A percentile compares a stretch with the other conserved stretches of the same genome.
phyloP scores from a whole-genome alignment of 169 alveolate species.

The Plasmodium inui region DNA sequence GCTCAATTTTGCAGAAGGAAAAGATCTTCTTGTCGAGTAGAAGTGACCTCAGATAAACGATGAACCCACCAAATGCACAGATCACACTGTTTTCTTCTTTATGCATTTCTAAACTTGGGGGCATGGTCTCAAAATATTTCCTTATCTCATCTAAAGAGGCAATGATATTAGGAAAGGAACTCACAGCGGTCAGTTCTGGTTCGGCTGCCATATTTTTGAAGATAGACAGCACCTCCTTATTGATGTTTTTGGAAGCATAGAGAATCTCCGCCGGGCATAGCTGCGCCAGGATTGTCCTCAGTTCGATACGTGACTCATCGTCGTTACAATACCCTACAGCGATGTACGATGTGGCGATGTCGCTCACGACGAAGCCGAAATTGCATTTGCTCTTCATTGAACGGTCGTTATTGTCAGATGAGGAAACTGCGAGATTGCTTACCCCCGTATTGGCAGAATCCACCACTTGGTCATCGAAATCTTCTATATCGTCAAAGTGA shows the following conservation, averaged over 20 bases:
- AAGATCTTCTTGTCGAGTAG: constrained; percentile 51
- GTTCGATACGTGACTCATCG: constrained; percentile 78
- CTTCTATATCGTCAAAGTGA: constrained; percentile 72
- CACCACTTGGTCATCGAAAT: neutral
- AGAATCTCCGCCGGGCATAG: constrained; percentile 89
- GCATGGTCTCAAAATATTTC: constrained; percentile 57
- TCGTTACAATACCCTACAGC: constrained; percentile 87
- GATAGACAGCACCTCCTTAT: constrained; percentile 53
- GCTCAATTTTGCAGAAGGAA: constrained; percentile 61
- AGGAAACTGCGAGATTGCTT: neutral
- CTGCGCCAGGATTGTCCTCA: constrained; percentile 86
- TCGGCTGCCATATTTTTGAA: constrained; percentile 76
- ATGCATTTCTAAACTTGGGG: constrained; percentile 30
- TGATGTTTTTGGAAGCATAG: constrained; percentile 77
- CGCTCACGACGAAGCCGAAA: constrained; percentile 90
- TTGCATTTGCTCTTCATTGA: constrained; percentile 59
- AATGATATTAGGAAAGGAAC: constrained; percentile 37
- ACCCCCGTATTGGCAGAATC: neutral
- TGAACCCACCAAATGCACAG: constrained; percentile 66
- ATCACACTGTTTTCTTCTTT: constrained; percentile 66
- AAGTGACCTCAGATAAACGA: constrained; percentile 32
- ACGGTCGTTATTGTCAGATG: neutral
- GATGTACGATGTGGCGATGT: constrained; percentile 87
- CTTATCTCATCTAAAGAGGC: constrained; percentile 49
- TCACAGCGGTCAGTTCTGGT: constrained; percentile 73